phyloP scores from a whole-genome alignment of 2,329 filamentous ascomycete species.

The Epichloe sylvatica region DNA sequence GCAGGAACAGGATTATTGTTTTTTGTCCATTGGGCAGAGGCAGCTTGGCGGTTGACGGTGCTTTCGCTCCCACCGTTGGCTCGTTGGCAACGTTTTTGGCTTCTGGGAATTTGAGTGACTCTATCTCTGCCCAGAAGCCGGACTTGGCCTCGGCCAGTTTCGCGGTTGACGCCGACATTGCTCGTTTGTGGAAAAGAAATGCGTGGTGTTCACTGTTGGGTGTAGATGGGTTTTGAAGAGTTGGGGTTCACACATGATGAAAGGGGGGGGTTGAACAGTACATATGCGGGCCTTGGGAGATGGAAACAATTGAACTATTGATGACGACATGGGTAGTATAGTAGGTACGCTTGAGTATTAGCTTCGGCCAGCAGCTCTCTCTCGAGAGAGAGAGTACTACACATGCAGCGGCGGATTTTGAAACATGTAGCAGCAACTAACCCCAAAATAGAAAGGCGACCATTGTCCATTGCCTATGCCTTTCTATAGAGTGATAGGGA shows the following conservation, averaged over 20 bases:
- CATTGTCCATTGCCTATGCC: too few relatives aligned
- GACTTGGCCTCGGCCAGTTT: slow-evolving; percentile 5
- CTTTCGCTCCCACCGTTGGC: slow-evolving; percentile 39
- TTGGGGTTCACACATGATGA: too few relatives aligned
- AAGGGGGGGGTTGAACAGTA: too few relatives aligned
- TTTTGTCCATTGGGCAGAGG: slow-evolving; percentile 39
- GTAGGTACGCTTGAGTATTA: too few relatives aligned
- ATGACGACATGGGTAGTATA: neutral
- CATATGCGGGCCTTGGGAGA: too few relatives aligned
- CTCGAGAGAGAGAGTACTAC: too few relatives aligned
- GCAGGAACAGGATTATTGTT: slow-evolving; percentile 51
- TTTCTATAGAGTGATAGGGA: too few relatives aligned
- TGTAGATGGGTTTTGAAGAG: neutral
- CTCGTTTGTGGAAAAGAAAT: neutral
- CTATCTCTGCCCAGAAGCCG: slow-evolving; percentile 24
- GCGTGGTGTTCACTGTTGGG: neutral
- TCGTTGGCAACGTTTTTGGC: slow-evolving; percentile 29
- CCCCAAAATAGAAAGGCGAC: too few relatives aligned
- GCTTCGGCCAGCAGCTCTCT: too few relatives aligned
- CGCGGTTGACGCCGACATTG: slow-evolving; percentile 3
- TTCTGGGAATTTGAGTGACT: slow-evolving; percentile 27
- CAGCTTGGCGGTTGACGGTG: slow-evolving; percentile 40
- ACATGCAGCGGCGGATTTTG: too few relatives aligned
- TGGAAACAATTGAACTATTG: neutral
- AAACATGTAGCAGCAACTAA: too few relatives aligned